Conservation (phyloP, 2,329 filamentous ascomycete species). For the Calonectria leucothoes region DNA sequence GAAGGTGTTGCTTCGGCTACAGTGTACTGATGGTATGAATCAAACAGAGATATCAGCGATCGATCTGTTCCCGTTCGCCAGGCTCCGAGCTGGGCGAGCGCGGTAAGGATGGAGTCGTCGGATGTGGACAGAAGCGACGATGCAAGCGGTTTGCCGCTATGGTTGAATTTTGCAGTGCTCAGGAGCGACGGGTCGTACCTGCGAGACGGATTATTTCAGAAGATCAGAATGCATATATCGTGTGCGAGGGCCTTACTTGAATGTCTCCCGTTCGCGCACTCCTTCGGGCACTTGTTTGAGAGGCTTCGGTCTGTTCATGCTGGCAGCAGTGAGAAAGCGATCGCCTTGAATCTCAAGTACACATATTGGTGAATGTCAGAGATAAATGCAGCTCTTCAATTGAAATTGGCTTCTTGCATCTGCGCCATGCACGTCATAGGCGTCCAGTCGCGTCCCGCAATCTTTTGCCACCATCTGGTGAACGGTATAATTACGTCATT, state of each 20-base stretch:
- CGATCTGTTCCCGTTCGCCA: constrained; percentile 55
- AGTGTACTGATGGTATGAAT: constrained; percentile 58
- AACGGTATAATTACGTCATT: not conserved
- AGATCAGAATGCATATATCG: no score
- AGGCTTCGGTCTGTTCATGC: not conserved
- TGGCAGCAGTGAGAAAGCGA: no score
- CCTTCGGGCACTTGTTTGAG: not conserved
- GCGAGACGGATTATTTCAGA: not conserved
- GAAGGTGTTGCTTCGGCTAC: constrained; percentile 62
- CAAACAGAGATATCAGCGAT: constrained; percentile 63
- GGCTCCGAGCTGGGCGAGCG: constrained; percentile 61
- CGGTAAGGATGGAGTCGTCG: constrained; percentile 55
- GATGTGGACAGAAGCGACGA: constrained; percentile 40
- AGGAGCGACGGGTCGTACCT: not conserved
- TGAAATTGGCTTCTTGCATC: not conserved
- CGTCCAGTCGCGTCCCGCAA: not conserved
- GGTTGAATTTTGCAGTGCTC: not conserved
- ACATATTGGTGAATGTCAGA: not conserved
- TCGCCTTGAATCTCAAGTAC: not conserved
- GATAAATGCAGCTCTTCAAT: not conserved
- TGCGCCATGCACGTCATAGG: not conserved
- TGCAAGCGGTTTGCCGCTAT: constrained; percentile 39
- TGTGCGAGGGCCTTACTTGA: not conserved
- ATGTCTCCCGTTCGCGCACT: not conserved
- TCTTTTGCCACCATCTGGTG: not conserved